These are phyloP conservation scores for Citrus unshiu DNA, from an alignment of 345 rosid genomes.

Conservation along the genomic window DNA sequence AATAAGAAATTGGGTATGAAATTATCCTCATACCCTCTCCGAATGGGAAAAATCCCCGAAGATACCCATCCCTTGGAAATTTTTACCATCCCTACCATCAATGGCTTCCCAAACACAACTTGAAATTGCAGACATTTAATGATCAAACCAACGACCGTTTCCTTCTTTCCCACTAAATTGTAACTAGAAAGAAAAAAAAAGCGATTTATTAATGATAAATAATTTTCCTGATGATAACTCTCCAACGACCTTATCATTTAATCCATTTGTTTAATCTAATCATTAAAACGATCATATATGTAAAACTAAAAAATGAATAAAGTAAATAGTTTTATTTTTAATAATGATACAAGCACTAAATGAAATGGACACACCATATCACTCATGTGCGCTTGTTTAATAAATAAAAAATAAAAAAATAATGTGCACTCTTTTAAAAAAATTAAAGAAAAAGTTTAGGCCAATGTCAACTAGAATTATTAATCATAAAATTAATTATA, in stretches of 20 bases:
- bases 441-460: fast-evolving
- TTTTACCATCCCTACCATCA: not conserved
- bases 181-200: not conserved
- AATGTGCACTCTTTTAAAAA: too few species aligned
- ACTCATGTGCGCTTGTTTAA: too few species aligned
- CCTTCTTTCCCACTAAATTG: not conserved
- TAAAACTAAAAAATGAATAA: too few species aligned
- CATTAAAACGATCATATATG: too few species aligned
- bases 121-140: not conserved
- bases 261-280: not conserved
- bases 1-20: too few species aligned
- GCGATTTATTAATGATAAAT: not conserved
- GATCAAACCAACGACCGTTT: not conserved
- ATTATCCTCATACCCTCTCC: too few species aligned
- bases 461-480: not conserved
- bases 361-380: too few species aligned
- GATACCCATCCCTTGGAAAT: fast-evolving
- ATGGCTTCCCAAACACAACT: not conserved
- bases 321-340: too few species aligned
- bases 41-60: too few species aligned
- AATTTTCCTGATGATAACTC: not conserved
- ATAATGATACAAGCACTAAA: too few species aligned
- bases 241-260: not conserved
- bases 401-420: too few species aligned
- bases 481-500: not conserved